These are phyloP conservation scores for Strombidium stylifer DNA, from an alignment of 73 alveolate genomes.

Conservation along the genomic window DNA sequence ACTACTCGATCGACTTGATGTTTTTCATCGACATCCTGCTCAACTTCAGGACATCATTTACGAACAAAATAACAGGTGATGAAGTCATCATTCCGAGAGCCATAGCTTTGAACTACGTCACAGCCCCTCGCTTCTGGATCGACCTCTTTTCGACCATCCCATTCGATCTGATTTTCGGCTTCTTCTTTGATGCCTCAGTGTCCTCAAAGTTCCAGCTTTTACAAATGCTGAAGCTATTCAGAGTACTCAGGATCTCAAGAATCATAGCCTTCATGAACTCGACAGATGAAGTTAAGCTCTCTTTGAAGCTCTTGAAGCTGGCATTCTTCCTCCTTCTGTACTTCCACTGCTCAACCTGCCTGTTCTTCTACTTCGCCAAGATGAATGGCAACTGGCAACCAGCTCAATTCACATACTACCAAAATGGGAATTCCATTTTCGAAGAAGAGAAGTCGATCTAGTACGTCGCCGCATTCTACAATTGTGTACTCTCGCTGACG, in stretches of 20 bases:
- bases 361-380: constrained; percentile 51
- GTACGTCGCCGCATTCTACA: constrained; percentile 38
- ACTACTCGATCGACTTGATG: constrained; percentile 33
- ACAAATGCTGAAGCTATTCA: constrained; percentile 51
- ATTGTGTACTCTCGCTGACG: constrained; percentile 45
- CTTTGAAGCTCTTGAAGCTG: constrained; percentile 39
- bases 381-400: constrained; percentile 55
- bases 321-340: constrained; percentile 34
- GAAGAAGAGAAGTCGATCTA: constrained; percentile 5
- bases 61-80: constrained; percentile 37
- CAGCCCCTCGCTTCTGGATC: constrained; percentile 35
- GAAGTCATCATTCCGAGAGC: constrained; percentile 23
- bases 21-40: constrained; percentile 58
- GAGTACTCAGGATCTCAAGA: constrained; percentile 51
- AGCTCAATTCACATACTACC: background rate
- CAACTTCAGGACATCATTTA: constrained; percentile 60
- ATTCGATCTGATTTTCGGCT: constrained; percentile 24
- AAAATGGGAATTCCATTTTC: constrained; percentile 9
- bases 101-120: constrained; percentile 36
- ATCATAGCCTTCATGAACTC: constrained; percentile 45
- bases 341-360: constrained; percentile 65
- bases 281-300: constrained; percentile 47
- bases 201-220: constrained; percentile 9
- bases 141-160: constrained; percentile 67
- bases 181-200: background rate